Conservation (phyloP, 441 rosid species). For the Mallotus repandus region DNA sequence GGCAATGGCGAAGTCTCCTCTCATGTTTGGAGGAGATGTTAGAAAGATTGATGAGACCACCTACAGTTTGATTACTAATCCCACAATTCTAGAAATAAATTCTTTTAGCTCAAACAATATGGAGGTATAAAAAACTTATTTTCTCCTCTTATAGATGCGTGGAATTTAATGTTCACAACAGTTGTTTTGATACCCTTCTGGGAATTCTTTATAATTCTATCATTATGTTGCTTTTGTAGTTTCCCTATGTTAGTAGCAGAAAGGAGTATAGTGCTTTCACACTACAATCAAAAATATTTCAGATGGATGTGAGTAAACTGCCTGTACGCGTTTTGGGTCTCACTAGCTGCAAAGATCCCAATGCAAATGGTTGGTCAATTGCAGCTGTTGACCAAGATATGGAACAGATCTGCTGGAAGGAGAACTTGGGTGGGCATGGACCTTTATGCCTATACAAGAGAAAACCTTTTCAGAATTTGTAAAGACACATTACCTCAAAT, state of each 20-base stretch:
- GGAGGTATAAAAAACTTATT: slow-evolving; percentile 51
- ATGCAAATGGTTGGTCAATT: slow-evolving; percentile 60
- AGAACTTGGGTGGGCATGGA: slow-evolving; percentile 30
- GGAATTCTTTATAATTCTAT: background rate
- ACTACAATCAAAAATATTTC: slow-evolving; percentile 13
- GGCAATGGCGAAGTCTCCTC: slow-evolving; percentile 92
- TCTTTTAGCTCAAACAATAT: slow-evolving; percentile 64
- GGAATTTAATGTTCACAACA: slow-evolving; percentile 7
- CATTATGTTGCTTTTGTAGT: slow-evolving; percentile 39
- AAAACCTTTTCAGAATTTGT: slow-evolving; percentile 48
- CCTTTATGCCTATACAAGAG: slow-evolving; percentile 71
- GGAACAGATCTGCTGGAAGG: slow-evolving; percentile 76
- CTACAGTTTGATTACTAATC: slow-evolving; percentile 67
- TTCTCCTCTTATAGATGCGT: background rate
- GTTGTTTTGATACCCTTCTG: slow-evolving; percentile 1
- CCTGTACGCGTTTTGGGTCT: slow-evolving; percentile 44
- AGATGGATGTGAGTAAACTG: slow-evolving; percentile 24
- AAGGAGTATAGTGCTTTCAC: slow-evolving; percentile 19
- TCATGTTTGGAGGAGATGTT: slow-evolving; percentile 95
- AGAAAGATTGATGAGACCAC: slow-evolving; percentile 67
- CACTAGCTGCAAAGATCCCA: slow-evolving; percentile 67
- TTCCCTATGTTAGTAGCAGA: slow-evolving; percentile 47
- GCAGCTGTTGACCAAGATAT: slow-evolving; percentile 44
- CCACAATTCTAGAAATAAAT: slow-evolving; percentile 69
- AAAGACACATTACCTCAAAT: slow-evolving; percentile 22